Conservation (phyloP, 306 rosid genomes). For the Prunus armeniaca region DNA sequence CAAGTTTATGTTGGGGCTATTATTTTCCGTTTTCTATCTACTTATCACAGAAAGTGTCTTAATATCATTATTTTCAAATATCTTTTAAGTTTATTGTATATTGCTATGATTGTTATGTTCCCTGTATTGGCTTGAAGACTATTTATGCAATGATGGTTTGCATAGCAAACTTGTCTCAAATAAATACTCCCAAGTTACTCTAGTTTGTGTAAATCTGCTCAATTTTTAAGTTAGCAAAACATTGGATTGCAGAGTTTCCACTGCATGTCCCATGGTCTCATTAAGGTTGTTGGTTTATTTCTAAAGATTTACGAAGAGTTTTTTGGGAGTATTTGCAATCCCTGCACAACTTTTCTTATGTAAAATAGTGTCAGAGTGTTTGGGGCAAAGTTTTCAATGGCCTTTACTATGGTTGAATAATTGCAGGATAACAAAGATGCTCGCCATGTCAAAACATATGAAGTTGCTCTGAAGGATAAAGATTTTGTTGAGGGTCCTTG, state of each 20-base stretch:
- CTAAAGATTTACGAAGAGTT: background rate
- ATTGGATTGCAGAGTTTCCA: background rate
- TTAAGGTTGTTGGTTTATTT: too few relatives aligned
- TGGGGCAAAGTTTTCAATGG: constrained; percentile 4
- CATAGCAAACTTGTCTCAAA: too few relatives aligned
- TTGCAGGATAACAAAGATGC: constrained; percentile 97
- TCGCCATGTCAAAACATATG: constrained; percentile 95
- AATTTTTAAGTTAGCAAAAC: background rate
- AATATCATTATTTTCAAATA: background rate
- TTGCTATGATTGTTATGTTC: background rate
- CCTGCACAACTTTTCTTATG: background rate
- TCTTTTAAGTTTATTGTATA: background rate
- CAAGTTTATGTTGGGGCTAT: constrained; percentile 13
- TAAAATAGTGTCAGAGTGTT: background rate
- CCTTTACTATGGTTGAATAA: constrained; percentile 13
- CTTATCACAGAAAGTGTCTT: background rate
- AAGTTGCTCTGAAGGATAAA: constrained; percentile 94
- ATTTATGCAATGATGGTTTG: background rate
- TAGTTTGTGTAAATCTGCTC: background rate
- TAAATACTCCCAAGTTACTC: too few relatives aligned
- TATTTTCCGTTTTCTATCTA: background rate
- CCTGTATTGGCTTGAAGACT: background rate
- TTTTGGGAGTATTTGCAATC: background rate
- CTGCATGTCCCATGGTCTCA: background rate
- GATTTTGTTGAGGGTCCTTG: constrained; percentile 98